Evolutionary conservation across 805 yeast species (phyloP).

Genomic region (Metschnikowia shivogae): DNA sequence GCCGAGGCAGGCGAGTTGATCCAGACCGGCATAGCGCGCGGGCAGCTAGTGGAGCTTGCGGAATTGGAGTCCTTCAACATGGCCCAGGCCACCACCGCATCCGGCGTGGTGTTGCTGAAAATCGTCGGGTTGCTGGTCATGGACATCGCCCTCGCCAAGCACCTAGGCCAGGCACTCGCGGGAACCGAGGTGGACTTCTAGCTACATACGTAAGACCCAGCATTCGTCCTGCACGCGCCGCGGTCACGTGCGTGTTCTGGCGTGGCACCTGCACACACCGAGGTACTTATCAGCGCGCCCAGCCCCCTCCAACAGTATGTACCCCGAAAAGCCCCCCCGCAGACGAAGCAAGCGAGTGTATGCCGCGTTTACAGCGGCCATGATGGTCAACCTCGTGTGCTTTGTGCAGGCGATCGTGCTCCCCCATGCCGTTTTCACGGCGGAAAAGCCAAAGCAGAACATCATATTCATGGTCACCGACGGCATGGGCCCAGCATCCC

Average conservation of each 20-base stretch:
- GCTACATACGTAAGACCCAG: neutral
- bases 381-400: constrained; percentile 1
- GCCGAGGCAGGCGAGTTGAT: constrained; percentile 65
- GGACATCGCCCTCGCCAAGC: constrained; percentile 54
- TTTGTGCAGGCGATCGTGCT: neutral
- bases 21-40: constrained; percentile 35
- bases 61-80: constrained; percentile 18
- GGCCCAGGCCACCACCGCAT: constrained; percentile 3
- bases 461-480: constrained; percentile 86
- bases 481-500: constrained; percentile 92
- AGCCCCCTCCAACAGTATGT: neutral
- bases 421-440: neutral
- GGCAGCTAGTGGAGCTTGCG: constrained; percentile 46
- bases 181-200: constrained; percentile 10
- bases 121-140: constrained; percentile 62
- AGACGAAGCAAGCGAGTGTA: too few species aligned
- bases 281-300: too few species aligned
- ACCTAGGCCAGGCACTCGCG: constrained; percentile 26
- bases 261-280: too few species aligned
- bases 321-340: neutral
- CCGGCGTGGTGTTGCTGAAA: constrained; percentile 43
- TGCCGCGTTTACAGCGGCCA: neutral
- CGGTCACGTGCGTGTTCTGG: too few species aligned
- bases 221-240: neutral
- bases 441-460: constrained; percentile 49